phyloP scores from a whole-genome alignment of 23 red algal species.

The Gracilaria gracilis region DNA sequence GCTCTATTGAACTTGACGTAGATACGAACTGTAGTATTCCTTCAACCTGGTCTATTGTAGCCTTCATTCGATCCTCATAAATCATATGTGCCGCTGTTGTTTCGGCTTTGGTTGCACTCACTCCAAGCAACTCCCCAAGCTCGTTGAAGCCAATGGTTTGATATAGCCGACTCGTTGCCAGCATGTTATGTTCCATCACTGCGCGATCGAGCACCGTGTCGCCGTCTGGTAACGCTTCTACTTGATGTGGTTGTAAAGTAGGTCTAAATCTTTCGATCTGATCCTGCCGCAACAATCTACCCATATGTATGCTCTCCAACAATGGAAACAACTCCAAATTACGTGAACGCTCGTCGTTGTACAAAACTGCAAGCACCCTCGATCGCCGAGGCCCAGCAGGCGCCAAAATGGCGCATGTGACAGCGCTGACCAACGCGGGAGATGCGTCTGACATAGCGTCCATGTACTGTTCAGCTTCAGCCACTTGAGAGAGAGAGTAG shows the following conservation, averaged over 20 bases:
- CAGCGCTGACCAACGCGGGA: conserved; percentile 61
- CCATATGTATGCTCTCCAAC: conserved; percentile 83
- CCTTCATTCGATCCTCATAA: conserved; percentile 83
- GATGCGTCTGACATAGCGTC: conserved; percentile 41
- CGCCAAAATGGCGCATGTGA: conserved; percentile 87
- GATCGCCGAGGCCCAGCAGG: conserved; percentile 91
- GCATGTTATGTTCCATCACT: conserved; percentile 86
- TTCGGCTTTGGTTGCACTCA: conserved; percentile 70
- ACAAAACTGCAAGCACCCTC: conserved; percentile 77
- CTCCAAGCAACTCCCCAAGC: conserved; percentile 75
- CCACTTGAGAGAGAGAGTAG: conserved; percentile 77
- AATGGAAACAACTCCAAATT: conserved; percentile 64
- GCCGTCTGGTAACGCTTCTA: conserved; percentile 44
- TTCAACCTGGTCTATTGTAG: conserved; percentile 86
- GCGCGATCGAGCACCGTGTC: conserved; percentile 81
- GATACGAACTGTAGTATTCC: conserved; percentile 70
- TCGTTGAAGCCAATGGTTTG: conserved; percentile 78
- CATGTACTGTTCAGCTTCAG: conserved; percentile 21
- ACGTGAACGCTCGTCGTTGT: conserved; percentile 82
- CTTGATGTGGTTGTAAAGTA: conserved; percentile 66
- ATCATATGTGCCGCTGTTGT: conserved; percentile 74
- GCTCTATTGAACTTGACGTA: conserved; percentile 53
- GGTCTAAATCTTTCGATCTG: conserved; percentile 74
- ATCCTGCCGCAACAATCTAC: conserved; percentile 57
- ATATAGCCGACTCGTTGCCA: conserved; percentile 76